Evolutionary conservation across 192 early-diverging fungal species (phyloP).

Genomic region (Mortierella hygrophila): DNA sequence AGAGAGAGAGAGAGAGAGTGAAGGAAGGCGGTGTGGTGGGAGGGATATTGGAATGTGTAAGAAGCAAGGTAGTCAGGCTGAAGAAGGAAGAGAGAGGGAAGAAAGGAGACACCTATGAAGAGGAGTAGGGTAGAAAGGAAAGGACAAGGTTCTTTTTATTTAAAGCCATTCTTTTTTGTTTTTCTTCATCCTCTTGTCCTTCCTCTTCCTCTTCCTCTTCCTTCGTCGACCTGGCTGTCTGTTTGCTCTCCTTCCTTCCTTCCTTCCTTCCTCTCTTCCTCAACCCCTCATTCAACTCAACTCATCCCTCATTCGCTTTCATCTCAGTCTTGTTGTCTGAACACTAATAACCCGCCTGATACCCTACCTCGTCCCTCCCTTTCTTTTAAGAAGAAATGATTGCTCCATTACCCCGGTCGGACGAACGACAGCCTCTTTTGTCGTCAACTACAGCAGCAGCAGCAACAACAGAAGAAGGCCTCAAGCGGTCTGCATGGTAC

Average conservation of each 20-base stretch:
- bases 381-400: constrained; percentile 18
- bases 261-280: neutral
- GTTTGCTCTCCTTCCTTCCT: neutral
- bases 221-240: neutral
- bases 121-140: neutral
- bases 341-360: too few species aligned
- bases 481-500: constrained; percentile 12
- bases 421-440: constrained; percentile 34
- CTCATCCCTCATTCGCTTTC: constrained; percentile 1
- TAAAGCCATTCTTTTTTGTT: neutral
- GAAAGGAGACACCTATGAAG: neutral
- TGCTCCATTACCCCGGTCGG: constrained; percentile 33
- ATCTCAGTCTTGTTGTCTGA: neutral
- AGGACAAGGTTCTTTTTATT: neutral
- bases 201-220: neutral
- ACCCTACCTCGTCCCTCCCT: too few species aligned
- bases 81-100: neutral
- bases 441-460: neutral
- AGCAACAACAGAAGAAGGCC: neutral
- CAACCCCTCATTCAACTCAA: neutral
- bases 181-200: neutral
- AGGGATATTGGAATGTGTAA: too few species aligned
- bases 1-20: neutral
- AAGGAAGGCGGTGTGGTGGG: neutral
- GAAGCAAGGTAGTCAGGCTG: too few species aligned